Evolutionary conservation across 345 rosid genomes (phyloP), one percentile per base, ranked within the genome.

Genomic region (Eucalyptus cloeziana): DNA sequence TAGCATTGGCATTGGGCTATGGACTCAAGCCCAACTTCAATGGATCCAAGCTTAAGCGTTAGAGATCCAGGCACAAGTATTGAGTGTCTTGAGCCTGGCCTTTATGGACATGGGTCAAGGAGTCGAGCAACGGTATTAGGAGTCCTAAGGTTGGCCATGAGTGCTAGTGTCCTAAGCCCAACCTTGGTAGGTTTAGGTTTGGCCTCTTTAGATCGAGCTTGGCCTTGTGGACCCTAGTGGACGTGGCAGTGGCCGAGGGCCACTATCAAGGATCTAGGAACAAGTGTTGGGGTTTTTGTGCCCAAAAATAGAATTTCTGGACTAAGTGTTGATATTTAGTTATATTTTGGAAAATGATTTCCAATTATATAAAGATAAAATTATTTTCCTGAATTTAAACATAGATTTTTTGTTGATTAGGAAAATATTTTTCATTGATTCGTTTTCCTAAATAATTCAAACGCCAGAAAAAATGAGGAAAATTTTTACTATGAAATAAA

Each of bases 131-230:
- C 2, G 5, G 6, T 24, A 56, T 25, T 25, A 22, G 6, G 62
- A 56, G 1, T 22, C 62, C 13, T 56, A 56, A 13, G 30, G 13
- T 1, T 22, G 0, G 62, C 62, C 62, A 56, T 22, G 13, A 13
- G 62, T 6, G 5, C 6, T 56, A 56, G 62, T 56, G 62, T 56
- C 62, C 30, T 2, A 1, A 56, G 30, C 62, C 62, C 30, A 56
- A 56, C 30, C 27, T 24, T 0, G 5, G 30, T 24, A 25, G 13
- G 30, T 25, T 22, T 5, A 25, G 0, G 3, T 4, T 0, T 22
- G 0, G 30, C 62, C 62, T 56, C 30, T 56, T 56, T 22, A 24
- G 30, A 22, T 3, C 10, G 1, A 6, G 62, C 62, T 56, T 56
- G 62, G 62, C 62, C 62, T 56, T 24, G 0, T 56, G 62, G 30